phyloP scores from a whole-genome alignment of 768 basidiomycete species.

The Lactarius trivialis region DNA sequence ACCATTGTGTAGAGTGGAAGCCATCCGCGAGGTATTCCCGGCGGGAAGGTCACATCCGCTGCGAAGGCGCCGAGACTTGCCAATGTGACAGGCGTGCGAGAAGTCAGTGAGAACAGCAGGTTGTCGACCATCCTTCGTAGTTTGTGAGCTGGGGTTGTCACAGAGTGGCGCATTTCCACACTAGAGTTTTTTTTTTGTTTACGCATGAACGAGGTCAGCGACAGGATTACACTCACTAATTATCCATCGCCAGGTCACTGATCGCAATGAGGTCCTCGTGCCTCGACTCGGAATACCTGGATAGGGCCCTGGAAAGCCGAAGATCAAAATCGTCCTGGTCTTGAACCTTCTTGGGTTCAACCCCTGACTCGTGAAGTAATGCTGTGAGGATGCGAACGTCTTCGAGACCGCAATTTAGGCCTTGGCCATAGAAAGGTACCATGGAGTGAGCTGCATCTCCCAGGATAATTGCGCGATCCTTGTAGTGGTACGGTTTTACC shows the following conservation, averaged over 20 bases:
- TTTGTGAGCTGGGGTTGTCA: conserved; percentile 73
- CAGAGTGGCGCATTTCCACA: conserved; percentile 90
- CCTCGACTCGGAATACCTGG: conserved; percentile 72
- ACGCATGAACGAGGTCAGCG: conserved; percentile 14
- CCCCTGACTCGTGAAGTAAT: conserved; percentile 64
- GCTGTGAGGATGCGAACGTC: conserved; percentile 87
- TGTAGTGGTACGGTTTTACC: conserved; percentile 87
- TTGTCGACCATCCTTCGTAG: conserved; percentile 78
- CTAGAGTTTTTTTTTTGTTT: conserved; percentile 38
- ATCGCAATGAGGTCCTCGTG: conserved; percentile 89
- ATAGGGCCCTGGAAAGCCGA: conserved; percentile 58
- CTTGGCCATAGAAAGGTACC: conserved; percentile 98
- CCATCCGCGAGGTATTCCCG: conserved; percentile 67
- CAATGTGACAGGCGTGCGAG: conserved; percentile 41
- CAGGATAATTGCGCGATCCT: conserved; percentile 78
- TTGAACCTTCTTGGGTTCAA: conserved; percentile 41
- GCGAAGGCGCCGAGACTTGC: conserved; percentile 38
- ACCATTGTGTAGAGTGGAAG: conserved; percentile 95
- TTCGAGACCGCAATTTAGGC: conserved; percentile 95
- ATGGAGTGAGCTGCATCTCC: conserved; percentile 97
- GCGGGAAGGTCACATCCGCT: conserved; percentile 26
- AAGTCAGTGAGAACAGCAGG: conserved; percentile 57
- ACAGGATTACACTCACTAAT: conserved; percentile 68
- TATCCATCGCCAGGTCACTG: conserved; percentile 87
- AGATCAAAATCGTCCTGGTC: conserved; percentile 40